These are phyloP conservation scores for Cystobasidium slooffiae DNA, from an alignment of 1,284 basidiomycete genomes.

Conservation along the genomic window DNA sequence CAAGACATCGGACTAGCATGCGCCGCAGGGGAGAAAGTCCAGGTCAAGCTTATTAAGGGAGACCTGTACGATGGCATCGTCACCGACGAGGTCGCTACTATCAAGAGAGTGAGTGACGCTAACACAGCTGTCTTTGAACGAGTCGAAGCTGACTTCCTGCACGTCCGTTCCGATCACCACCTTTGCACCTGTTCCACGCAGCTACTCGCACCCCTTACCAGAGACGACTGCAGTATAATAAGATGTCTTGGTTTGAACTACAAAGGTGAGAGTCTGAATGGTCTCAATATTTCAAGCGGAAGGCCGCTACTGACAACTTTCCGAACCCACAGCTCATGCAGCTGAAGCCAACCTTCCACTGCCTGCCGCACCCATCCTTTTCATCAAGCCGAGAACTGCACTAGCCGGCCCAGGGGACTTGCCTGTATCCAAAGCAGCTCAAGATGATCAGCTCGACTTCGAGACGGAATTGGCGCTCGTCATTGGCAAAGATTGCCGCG, in stretches of 20 bases:
- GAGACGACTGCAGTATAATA: slow-evolving; percentile 29
- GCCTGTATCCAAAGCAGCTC: slow-evolving; percentile 36
- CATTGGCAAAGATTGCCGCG: slow-evolving; percentile 78
- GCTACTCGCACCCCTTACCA: slow-evolving; percentile 38
- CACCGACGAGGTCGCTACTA: slow-evolving; percentile 1
- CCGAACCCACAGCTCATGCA: slow-evolving; percentile 9
- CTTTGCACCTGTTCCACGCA: neutral
- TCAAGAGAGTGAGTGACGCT: slow-evolving; percentile 30
- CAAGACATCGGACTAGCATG: slow-evolving; percentile 43
- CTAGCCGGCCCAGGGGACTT: slow-evolving; percentile 41
- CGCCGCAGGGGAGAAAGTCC: slow-evolving; percentile 45
- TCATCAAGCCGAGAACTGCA: slow-evolving; percentile 41
- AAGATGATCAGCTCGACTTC: slow-evolving; percentile 42
- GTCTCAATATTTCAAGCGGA: neutral
- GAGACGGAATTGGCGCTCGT: slow-evolving; percentile 68
- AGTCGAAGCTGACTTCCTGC: neutral
- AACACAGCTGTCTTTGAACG: neutral
- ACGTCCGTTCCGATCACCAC: neutral
- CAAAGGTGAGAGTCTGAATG: slow-evolving; percentile 1
- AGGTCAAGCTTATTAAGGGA: slow-evolving; percentile 46
- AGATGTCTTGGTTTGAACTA: slow-evolving; percentile 44
- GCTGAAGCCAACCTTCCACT: slow-evolving; percentile 21
- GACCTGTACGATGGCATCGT: slow-evolving; percentile 25
- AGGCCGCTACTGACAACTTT: neutral
- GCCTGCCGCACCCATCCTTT: slow-evolving; percentile 34